Percentiles rank a stretch among this genome's conserved stretches.
Evolutionary conservation across 202 grass and related monocot genomes (phyloP).

Genomic region (Zizania palustris): DNA sequence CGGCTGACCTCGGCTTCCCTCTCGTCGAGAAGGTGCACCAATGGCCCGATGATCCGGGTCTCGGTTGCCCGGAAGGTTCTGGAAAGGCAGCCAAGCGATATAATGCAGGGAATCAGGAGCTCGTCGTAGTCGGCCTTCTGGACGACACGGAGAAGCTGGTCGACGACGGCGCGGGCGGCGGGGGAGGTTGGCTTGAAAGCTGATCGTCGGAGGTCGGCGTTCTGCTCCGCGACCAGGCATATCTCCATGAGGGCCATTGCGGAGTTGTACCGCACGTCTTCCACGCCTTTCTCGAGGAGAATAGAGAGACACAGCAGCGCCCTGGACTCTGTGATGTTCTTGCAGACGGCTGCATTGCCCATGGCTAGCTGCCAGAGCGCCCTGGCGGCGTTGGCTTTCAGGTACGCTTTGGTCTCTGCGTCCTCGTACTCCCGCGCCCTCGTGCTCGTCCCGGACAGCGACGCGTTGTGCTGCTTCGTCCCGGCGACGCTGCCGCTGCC

Average conservation of each 20-base stretch:
- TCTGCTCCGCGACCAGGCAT: constrained; percentile 71
- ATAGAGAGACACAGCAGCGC: constrained; percentile 87
- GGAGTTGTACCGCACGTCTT: constrained; percentile 74
- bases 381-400: constrained; percentile 78
- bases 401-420: constrained; percentile 69
- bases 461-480: constrained; percentile 43
- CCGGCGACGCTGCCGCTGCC: constrained; percentile 3
- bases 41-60: constrained; percentile 72
- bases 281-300: constrained; percentile 65
- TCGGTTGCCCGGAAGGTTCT: constrained; percentile 90
- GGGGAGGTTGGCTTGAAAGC: constrained; percentile 92
- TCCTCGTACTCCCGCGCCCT: constrained; percentile 72
- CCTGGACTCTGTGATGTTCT: constrained; percentile 92
- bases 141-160: constrained; percentile 79
- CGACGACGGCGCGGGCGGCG: constrained; percentile 76
- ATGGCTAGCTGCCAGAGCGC: constrained; percentile 77
- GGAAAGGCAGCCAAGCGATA: constrained; percentile 72
- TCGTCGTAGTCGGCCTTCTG: constrained; percentile 83
- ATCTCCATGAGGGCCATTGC: constrained; percentile 91
- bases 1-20: constrained; percentile 49
- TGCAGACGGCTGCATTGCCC: constrained; percentile 78
- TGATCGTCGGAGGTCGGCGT: constrained; percentile 73
- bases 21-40: constrained; percentile 80
- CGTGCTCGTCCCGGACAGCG: constrained; percentile 55
- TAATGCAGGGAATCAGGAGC: constrained; percentile 83